Percentiles rank a stretch among this genome's conserved stretches.
Evolutionary conservation across 2,329 filamentous ascomycete genomes (phyloP).

Genomic region (Talaromyces sp.): DNA sequence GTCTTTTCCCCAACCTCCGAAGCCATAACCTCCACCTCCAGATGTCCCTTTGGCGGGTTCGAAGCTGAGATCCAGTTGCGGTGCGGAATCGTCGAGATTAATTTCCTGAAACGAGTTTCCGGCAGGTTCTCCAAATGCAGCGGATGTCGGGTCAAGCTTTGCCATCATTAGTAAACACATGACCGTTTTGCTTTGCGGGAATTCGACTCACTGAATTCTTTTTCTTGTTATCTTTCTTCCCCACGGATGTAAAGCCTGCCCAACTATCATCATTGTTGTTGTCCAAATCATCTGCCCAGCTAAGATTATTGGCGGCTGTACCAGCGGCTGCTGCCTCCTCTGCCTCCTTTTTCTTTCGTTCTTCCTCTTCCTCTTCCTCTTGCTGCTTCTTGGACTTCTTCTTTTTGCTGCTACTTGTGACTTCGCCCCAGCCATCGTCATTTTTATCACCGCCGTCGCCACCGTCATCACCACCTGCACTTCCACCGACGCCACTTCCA

Average conservation of each 20-base stretch:
- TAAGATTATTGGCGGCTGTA: slow-evolving; percentile 34
- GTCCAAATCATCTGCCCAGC: slow-evolving; percentile 45
- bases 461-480: slow-evolving; percentile 31
- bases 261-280: slow-evolving; percentile 53
- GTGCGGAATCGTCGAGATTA: slow-evolving; percentile 61
- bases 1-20: slow-evolving; percentile 61
- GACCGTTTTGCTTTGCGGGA: slow-evolving; percentile 2
- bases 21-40: slow-evolving; percentile 42
- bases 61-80: slow-evolving; percentile 58
- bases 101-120: slow-evolving; percentile 66
- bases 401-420: slow-evolving; percentile 37
- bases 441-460: slow-evolving; percentile 42
- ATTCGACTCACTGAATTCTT: slow-evolving; percentile 52
- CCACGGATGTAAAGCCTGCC: slow-evolving; percentile 48
- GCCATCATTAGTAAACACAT: background rate
- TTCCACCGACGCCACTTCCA: slow-evolving; percentile 31
- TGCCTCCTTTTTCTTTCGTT: slow-evolving; percentile 26
- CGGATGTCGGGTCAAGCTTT: slow-evolving; percentile 35
- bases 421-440: slow-evolving; percentile 41
- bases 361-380: slow-evolving; percentile 31
- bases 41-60: slow-evolving; percentile 46
- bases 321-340: slow-evolving; percentile 37
- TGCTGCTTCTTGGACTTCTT: slow-evolving; percentile 33
- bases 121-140: slow-evolving; percentile 37
- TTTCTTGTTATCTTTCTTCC: slow-evolving; percentile 59